Evolutionary conservation across 2,329 filamentous ascomycete species (phyloP).

Genomic region (Diaporthe aspalathi): DNA sequence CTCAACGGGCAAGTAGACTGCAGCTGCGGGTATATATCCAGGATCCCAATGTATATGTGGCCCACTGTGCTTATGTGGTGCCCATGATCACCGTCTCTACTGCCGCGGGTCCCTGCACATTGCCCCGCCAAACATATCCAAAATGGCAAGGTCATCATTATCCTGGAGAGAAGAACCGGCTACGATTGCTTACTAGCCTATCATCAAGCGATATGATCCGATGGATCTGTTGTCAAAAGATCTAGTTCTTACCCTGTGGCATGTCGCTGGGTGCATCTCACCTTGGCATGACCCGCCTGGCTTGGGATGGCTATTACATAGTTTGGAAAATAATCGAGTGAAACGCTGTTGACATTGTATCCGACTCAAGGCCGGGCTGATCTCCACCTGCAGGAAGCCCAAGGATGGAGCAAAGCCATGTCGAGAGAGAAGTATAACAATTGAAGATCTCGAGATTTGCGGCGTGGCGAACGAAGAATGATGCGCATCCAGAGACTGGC

Average conservation of each 20-base stretch:
- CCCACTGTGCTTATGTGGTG: background rate
- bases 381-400: background rate
- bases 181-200: background rate
- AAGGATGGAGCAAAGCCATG: background rate
- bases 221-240: background rate
- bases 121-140: background rate
- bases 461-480: background rate
- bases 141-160: background rate
- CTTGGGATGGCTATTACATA: background rate
- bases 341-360: background rate
- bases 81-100: background rate
- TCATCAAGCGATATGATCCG: background rate
- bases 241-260: background rate
- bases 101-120: conserved; percentile 11
- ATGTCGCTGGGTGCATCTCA: background rate
- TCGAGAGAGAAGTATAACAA: background rate
- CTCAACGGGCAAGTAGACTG: background rate
- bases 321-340: no score
- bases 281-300: background rate
- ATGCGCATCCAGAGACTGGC: background rate
- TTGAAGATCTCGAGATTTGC: no score
- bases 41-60: background rate
- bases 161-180: background rate
- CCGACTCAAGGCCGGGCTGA: background rate
- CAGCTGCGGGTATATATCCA: background rate